A percentile compares a stretch with the other conserved stretches of the same genome.
Evolutionary conservation across 768 basidiomycete genomes (phyloP).

Genomic region (Suillus subaureus): DNA sequence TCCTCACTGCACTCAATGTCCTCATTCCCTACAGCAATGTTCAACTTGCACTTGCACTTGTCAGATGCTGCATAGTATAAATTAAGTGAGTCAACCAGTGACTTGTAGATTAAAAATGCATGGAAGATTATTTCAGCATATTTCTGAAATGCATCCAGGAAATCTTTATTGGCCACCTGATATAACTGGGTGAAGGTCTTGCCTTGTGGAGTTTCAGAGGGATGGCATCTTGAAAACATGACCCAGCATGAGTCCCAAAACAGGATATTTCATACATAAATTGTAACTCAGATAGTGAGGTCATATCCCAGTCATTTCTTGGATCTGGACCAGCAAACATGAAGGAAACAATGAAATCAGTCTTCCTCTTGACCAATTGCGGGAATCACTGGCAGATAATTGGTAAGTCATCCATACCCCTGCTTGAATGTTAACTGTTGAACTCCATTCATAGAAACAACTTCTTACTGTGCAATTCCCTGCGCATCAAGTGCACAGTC

Average conservation of each 20-base stretch:
- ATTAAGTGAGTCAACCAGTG: neutral
- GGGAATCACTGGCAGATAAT: neutral
- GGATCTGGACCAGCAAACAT: slow-evolving; percentile 11
- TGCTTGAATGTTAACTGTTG: neutral
- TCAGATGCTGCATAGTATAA: neutral
- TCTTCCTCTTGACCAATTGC: neutral
- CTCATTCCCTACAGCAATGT: neutral
- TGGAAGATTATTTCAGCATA: slow-evolving; percentile 5
- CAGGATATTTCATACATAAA: no score
- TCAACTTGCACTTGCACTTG: neutral
- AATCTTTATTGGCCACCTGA: neutral
- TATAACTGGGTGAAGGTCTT: neutral
- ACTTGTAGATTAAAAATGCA: slow-evolving; percentile 1
- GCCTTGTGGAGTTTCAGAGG: neutral
- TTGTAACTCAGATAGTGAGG: slow-evolving; percentile 8
- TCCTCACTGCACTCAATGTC: neutral
- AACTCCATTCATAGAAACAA: neutral
- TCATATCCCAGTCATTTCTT: slow-evolving; percentile 10
- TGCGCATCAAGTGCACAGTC: neutral
- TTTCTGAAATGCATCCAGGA: slow-evolving; percentile 7
- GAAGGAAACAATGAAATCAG: neutral
- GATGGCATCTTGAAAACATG: slow-evolving; percentile 1
- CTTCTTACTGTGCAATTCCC: neutral
- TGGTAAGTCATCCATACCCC: slow-evolving; percentile 10
- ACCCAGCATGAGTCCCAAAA: neutral